These are phyloP conservation scores for Macadamia tetraphylla DNA, from an alignment of 164 flowering plant species.

Conservation along the genomic window DNA sequence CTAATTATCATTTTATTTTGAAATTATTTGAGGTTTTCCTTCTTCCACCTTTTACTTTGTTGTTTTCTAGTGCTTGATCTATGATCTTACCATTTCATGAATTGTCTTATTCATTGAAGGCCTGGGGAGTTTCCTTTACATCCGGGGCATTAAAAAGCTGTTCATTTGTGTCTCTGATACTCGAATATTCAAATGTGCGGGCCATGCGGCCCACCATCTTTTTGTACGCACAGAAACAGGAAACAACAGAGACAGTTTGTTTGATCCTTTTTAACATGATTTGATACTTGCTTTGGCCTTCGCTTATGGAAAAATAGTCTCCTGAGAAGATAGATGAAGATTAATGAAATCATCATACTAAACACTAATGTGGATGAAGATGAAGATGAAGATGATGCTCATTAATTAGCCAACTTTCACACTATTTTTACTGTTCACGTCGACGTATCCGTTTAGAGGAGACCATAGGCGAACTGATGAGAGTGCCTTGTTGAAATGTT, in stretches of 20 bases:
- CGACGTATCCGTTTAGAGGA: constrained; percentile 26
- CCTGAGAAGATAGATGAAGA: background rate
- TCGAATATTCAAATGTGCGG: constrained; percentile 19
- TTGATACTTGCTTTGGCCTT: constrained; percentile 20
- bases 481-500: constrained; percentile 70
- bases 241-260: constrained; percentile 28
- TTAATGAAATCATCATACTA: no score
- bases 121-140: constrained; percentile 24
- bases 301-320: background rate
- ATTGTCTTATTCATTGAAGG: constrained; percentile 26
- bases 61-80: no score
- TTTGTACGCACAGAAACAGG: constrained; percentile 21
- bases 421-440: constrained; percentile 28
- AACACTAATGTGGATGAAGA: background rate
- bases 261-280: constrained; percentile 16
- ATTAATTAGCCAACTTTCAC: constrained; percentile 27
- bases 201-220: constrained; percentile 3
- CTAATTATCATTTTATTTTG: no score
- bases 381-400: background rate
- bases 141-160: constrained; percentile 34
- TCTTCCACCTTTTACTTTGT: no score
- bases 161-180: constrained; percentile 35
- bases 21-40: no score
- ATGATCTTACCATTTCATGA: background rate
- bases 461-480: constrained; percentile 33